Evolutionary conservation across 371 early-diverging fungal genomes (phyloP), one percentile per base, ranked within the genome.

Genomic region (Chytridiales sp.): DNA sequence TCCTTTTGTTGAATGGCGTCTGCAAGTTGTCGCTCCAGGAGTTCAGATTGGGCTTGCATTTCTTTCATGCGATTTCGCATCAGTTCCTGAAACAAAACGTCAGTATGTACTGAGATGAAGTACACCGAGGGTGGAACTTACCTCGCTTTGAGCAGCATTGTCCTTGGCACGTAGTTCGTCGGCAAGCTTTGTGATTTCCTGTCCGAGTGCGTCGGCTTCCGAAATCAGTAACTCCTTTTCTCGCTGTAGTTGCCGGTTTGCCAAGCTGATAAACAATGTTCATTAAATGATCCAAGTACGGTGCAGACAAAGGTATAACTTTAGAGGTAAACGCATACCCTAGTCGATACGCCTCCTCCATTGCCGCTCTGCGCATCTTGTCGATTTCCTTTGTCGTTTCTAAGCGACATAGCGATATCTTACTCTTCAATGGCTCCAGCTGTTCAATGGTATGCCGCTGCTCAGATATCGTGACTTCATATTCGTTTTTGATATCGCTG

Each of bases 401-500:
- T 36, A 67, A 74, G 34, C 54, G 44, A 19, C 61, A 36, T 8
- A 75, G 60, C 0, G 64, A 55, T 8, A 68, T 46, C 52, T 75
- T 67, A 17, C 62, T 41, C 36, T 65, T 58, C 34, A 71, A 46
- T 1, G 72, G 67, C 57, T 72, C 68, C n/a, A 72, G 51, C 46
- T 64, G 52, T 8, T 53, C 51, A 36, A 78, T 41, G 26, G 39
- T 42, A 21, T 30, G 39, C 26, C 47, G 38, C 50, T 67, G 73
- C 13, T 34, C 22, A 38, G 52, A 38, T 13, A 79, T 46, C 3
- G 63, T 43, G 26, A 39, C 44, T 26, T 76, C 79, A 52, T 79
- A 79, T 48, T 74, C 76, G 44, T 60, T 47, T 63, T 76, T 76
- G 42, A 79, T 73, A 35, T 76, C 75, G n/a, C 62, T 68, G 34